Percentiles rank a stretch among this genome's conserved stretches.
Conservation (phyloP, 805 yeast species). For the Blastobotrys muscicola region DNA sequence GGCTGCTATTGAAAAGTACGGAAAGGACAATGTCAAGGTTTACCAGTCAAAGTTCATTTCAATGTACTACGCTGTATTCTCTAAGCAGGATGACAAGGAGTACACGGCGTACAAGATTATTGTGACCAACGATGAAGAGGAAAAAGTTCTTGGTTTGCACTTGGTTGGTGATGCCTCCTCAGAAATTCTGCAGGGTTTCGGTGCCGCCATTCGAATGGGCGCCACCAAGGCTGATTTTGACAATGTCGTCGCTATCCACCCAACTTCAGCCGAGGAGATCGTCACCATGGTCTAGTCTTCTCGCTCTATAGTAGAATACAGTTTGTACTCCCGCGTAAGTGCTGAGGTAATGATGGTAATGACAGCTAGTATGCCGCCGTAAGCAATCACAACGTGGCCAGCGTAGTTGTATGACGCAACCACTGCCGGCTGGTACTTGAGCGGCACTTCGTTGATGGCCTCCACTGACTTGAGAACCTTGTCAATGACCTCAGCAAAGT, state of each 20-base stretch:
- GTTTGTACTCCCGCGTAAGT: constrained; percentile 46
- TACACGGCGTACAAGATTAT: constrained; percentile 84
- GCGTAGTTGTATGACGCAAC: constrained; percentile 39
- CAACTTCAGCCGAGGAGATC: constrained; percentile 95
- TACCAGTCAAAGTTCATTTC: constrained; percentile 79
- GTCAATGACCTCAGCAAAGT: constrained; percentile 19
- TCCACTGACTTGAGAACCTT: constrained; percentile 44
- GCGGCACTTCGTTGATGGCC: constrained; percentile 41
- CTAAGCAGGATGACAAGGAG: constrained; percentile 51
- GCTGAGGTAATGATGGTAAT: constrained; percentile 35
- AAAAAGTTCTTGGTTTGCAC: constrained; percentile 93
- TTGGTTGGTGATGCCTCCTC: constrained; percentile 84
- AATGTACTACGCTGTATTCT: constrained; percentile 88
- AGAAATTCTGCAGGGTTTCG: constrained; percentile 96
- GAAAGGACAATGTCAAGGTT: constrained; percentile 67
- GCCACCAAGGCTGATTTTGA: constrained; percentile 96
- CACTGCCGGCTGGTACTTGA: constrained; percentile 33
- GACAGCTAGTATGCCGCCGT: constrained; percentile 34
- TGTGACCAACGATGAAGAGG: constrained; percentile 59
- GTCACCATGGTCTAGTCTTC: constrained; percentile 57
- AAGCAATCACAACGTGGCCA: constrained; percentile 39
- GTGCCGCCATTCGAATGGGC: constrained; percentile 98
- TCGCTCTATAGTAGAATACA: constrained; percentile 34
- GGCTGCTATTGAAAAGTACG: constrained; percentile 70
- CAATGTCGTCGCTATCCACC: constrained; percentile 94